These are phyloP conservation scores for Dendrocalamus latiflorus DNA, from an alignment of 202 grass and related monocot species.

Conservation along the genomic window DNA sequence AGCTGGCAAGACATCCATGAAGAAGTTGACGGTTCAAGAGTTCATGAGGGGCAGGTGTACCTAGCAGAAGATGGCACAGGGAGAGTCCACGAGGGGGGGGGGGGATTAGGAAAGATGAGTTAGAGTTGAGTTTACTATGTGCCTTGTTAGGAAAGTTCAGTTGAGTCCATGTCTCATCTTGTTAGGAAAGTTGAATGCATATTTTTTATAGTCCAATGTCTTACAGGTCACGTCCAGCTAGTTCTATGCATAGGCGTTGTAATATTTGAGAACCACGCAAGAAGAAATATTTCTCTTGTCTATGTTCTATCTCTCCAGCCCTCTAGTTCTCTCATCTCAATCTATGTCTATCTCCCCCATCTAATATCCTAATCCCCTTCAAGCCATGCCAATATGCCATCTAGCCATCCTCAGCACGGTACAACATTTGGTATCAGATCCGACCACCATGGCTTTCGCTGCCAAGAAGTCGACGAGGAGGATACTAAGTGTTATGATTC, in stretches of 20 bases:
- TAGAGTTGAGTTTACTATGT: neutral
- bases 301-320: neutral
- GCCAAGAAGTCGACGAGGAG: neutral
- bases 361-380: neutral
- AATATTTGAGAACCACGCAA: neutral
- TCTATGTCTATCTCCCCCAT: neutral
- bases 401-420: neutral
- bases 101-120: neutral
- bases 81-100: neutral
- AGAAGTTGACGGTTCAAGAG: neutral
- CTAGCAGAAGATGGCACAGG: neutral
- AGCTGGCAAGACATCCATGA: neutral
- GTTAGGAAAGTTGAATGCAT: neutral
- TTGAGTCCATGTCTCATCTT: neutral
- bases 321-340: neutral
- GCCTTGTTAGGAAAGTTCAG: neutral
- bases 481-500: neutral
- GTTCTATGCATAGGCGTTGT: neutral
- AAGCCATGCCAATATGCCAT: neutral
- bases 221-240: neutral
- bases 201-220: neutral
- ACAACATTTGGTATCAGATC: neutral
- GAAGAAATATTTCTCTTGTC: neutral
- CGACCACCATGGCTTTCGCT: neutral
- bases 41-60: neutral